Base-by-base conservation (phyloP, 2,329 filamentous ascomycete genomes). In the Aspergillus oerlinghausenensis region DNA sequence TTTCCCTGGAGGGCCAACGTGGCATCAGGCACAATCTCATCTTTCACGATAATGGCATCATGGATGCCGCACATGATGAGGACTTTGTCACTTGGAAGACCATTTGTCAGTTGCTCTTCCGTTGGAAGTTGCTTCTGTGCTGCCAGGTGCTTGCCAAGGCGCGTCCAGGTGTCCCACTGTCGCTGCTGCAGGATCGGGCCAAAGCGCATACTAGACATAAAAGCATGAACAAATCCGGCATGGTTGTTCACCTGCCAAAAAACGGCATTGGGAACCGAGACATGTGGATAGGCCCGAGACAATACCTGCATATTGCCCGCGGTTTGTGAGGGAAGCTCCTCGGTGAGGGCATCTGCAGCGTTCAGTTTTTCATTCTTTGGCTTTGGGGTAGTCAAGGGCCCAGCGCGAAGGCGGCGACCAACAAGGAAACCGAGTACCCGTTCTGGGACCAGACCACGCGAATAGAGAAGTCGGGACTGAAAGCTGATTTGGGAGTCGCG, bases 181-280 rank as follows among this genome's bases (percentile, higher is more conserved):
- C 68, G 66, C 61, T 88, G 82, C 11, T 81, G 80, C 59, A 87
- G 84, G 23, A 92, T 84, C 0, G 89, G 90, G 1, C 86, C 87
- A 65, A 88, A 75, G 21, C 85, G 80, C 63, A 93, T 87, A 29
- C 83, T 85, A 56, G 84, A 88, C 65, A 91, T 81, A 65, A 92
- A 92, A 0, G 88, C 83, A 2, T 79, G 77, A 4, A 90, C 77
- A 65, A 90, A 92, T 0, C 88, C 90, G 1, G 70, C 66, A 68
- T 93, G 88, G 28, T 82, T 67, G 38, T 79, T 75, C 21, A 90
- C 74, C 72, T 93, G 89, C 87, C 89, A 92, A 49, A 77, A 73
- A 50, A 91, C 84, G 0, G 88, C 82, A 3, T 80, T 78, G 0
- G 84, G 82, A 3, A 89, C 81, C 7, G 82, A 85, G 52, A 86